These are phyloP conservation scores for Mallotus japonicus DNA, from an alignment of 441 rosid genomes.

Conservation along the genomic window DNA sequence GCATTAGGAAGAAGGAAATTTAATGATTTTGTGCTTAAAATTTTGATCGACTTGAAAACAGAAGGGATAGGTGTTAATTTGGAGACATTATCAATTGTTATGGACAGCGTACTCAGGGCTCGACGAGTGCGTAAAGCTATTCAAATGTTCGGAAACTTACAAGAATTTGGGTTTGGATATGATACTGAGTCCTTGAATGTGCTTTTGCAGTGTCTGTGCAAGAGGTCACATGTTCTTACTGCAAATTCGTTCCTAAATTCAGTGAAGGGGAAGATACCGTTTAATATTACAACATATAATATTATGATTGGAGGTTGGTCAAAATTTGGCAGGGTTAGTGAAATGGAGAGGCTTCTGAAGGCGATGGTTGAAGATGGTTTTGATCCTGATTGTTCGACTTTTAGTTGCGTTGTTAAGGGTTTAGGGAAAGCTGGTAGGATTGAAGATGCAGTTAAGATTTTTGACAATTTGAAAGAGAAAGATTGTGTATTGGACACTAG, in stretches of 20 bases:
- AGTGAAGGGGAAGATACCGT: constrained; percentile 46
- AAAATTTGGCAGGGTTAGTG: constrained; percentile 53
- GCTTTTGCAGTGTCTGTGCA: constrained; percentile 64
- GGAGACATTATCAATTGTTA: constrained; percentile 48
- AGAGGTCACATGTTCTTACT: constrained; percentile 62
- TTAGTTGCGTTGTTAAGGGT: constrained; percentile 59
- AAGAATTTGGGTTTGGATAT: constrained; percentile 51
- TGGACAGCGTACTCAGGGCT: constrained; percentile 61
- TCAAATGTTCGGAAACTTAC: constrained; percentile 46
- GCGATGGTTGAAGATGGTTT: constrained; percentile 61
- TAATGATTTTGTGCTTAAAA: constrained; percentile 44
- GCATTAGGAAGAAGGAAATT: constrained; percentile 79
- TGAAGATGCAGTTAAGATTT: constrained; percentile 58
- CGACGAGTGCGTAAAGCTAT: constrained; percentile 53
- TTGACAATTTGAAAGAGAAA: constrained; percentile 48
- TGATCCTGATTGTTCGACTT: constrained; percentile 53
- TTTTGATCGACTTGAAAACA: constrained; percentile 41
- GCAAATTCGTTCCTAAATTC: constrained; percentile 59
- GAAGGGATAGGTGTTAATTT: constrained; percentile 39
- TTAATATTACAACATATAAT: constrained; percentile 54
- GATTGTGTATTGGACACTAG: constrained; percentile 44
- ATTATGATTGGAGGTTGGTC: constrained; percentile 71
- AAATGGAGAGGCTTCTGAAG: constrained; percentile 58
- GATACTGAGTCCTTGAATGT: constrained; percentile 59
- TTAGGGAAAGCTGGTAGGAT: constrained; percentile 75